These are phyloP conservation scores for Pichia norvegensis DNA, from an alignment of 1,139 yeast genomes.

Conservation along the genomic window DNA sequence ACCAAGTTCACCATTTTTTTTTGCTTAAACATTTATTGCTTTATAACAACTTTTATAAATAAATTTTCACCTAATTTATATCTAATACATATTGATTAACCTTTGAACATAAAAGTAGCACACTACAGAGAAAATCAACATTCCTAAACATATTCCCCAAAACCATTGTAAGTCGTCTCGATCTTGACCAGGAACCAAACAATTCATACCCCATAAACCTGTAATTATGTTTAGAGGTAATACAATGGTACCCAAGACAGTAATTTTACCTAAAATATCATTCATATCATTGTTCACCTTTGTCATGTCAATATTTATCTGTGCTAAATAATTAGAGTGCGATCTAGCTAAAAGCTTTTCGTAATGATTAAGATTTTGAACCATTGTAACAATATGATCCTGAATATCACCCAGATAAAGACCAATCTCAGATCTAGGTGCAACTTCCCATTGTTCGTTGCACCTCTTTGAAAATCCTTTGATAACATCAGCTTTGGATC, in stretches of 20 bases:
- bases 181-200: slow-evolving; percentile 88
- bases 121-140: slow-evolving; percentile 37
- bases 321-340: slow-evolving; percentile 93
- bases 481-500: slow-evolving; percentile 93
- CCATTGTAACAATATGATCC: slow-evolving; percentile 94
- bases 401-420: slow-evolving; percentile 91
- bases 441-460: slow-evolving; percentile 72
- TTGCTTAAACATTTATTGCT: background rate
- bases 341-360: slow-evolving; percentile 88
- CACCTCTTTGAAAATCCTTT: slow-evolving; percentile 90
- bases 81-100: slow-evolving; percentile 25
- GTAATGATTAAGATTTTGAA: slow-evolving; percentile 85
- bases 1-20: background rate
- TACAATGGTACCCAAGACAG: slow-evolving; percentile 90
- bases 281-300: slow-evolving; percentile 95
- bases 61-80: no score
- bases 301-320: slow-evolving; percentile 94
- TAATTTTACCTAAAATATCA: slow-evolving; percentile 88
- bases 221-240: slow-evolving; percentile 91
- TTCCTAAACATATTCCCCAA: slow-evolving; percentile 39
- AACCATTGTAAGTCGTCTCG: slow-evolving; percentile 72
- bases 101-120: slow-evolving; percentile 40
- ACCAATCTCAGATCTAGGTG: slow-evolving; percentile 72
- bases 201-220: slow-evolving; percentile 99
- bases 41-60: background rate